Evolutionary conservation across 1,284 basidiomycete genomes (phyloP), one percentile per base, ranked within the genome.

Genomic region (Ganoderma lucidum): DNA sequence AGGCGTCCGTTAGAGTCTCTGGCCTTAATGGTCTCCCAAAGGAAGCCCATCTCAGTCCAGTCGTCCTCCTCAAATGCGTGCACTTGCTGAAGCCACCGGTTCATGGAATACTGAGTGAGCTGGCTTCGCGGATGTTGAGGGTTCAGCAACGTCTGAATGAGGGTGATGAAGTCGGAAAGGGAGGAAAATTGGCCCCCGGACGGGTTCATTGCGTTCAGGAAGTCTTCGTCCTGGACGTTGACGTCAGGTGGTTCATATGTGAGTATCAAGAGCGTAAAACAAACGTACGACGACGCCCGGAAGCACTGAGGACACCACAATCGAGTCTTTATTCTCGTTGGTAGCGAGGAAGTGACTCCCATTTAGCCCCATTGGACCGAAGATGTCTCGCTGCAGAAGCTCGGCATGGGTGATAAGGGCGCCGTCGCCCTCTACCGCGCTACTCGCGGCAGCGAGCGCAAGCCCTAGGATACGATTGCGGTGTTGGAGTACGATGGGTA

Each of bases 401-500:
- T 84, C 82, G 2, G 81, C 80, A 66, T 86, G 82, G 0, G 78
- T 81, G 15, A 75, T 69, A 2, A 79, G 80, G 42, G 75, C 73
- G 14, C 70, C 62, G 6, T 76, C 68, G 2, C 78, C 75, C 5
- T 75, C 76, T 0, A 73, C 73, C 3, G 76, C 69, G n/a, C 42
- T 72, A 70, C 83, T 83, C 1, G 85, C 85, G 14, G 80, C 82
- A 6, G 85, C 79, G 61, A 84, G 82, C 6, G 82, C 79, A 5
- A 83, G 76, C 9, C 85, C 84, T 6, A 86, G 76, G 2, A 85
- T 48, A 12, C 78, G 12, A 81, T 81, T 0, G 83, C 87, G 0
- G 83, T 81, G 66, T 87, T 88, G 6, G 86, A 88, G 71, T 88
- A 88, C 6, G 83, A 77, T 0, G 86, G 85, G 69, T 81, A 85